Percentiles rank a stretch among this genome's conserved stretches.
Evolutionary conservation across 176 grass and related monocot species (phyloP).

Genomic region (Oryza longistaminata): DNA sequence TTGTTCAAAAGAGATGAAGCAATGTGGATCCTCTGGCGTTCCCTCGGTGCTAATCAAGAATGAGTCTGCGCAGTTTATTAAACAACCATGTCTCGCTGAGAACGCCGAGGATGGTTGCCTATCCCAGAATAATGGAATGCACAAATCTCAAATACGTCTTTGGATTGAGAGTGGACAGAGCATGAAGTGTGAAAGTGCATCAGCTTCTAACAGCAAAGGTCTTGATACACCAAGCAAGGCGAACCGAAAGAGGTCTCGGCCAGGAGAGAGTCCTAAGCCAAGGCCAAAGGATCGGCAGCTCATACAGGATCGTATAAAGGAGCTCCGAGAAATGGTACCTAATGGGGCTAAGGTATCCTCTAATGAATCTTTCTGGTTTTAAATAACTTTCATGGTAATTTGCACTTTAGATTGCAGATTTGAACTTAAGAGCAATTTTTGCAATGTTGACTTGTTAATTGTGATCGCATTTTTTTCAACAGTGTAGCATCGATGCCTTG

Average conservation of each 20-base stretch:
- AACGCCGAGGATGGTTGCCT: constrained; percentile 46
- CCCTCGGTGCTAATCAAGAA: constrained; percentile 46
- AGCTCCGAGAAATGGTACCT: constrained; percentile 76
- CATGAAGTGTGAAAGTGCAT: constrained; percentile 62
- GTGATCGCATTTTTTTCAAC: constrained; percentile 38
- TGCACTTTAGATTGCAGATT: constrained; percentile 18
- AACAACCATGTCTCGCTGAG: constrained; percentile 48
- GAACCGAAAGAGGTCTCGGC: constrained; percentile 69
- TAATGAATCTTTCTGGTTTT: constrained; percentile 17
- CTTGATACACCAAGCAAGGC: constrained; percentile 54
- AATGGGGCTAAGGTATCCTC: constrained; percentile 77
- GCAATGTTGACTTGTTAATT: constrained; percentile 21
- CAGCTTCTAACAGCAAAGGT: constrained; percentile 74
- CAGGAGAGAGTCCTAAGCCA: constrained; percentile 65
- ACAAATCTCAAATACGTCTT: constrained; percentile 75
- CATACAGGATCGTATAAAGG: constrained; percentile 83
- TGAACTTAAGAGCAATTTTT: constrained; percentile 7
- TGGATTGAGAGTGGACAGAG: constrained; percentile 61
- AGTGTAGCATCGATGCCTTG: constrained; percentile 89
- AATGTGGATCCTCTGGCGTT: constrained; percentile 32
- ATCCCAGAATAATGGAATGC: constrained; percentile 55
- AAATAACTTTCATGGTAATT: constrained; percentile 28
- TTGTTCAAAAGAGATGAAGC: constrained; percentile 43
- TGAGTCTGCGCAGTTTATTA: constrained; percentile 49
- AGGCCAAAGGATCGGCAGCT: constrained; percentile 78